Evolutionary conservation across 2,329 filamentous ascomycete genomes (phyloP), one percentile per base, ranked within the genome.

Genomic region (Calonectria pteridis): DNA sequence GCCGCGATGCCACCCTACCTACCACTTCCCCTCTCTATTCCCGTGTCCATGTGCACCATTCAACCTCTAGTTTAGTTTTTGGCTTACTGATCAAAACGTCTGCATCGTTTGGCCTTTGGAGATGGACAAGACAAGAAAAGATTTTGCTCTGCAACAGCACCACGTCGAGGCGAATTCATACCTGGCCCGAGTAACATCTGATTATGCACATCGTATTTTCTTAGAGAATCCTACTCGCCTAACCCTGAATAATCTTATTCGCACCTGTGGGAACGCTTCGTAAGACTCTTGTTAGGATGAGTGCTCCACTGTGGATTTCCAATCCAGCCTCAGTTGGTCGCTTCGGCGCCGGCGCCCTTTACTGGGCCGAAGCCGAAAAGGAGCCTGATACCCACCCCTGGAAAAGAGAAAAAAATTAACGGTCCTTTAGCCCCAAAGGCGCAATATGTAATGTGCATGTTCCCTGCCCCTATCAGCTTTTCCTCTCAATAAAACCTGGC

Each of bases 291-390:
- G 18, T 23, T 18, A 13, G 16, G 7, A 63, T 31, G 33, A 33
- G 11, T 63, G 33, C 55, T 64, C 67, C 67, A 69, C 67, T 63
- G 67, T 64, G 67, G 67, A n/a, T 64, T 28, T 53, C 29, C 49
- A 4, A 35, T 53, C 50, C 23, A 55, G 67, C 46, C 53, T 35
- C 43, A 59, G 33, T 40, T 62, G 55, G 33, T 53, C 28, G 49
- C 29, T 9, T 63, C 67, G 67, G 67, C 43, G 29, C 31, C 29
- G 37, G 67, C 55, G 6, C 29, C 4, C 2, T 40, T 35, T 59
- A 2, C n/a, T 11, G 40, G 55, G 11, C 67, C 67, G 67, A 37
- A 46, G 46, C 67, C 67, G 67, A 69, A 35, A 53, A 29, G 26
- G 43, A 69, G 26, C 55, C 46, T 50, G 40, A 16, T 40, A n/a